Evolutionary conservation across 129 eudicot genomes (phyloP), one percentile per base, ranked within the genome.

Genomic region (Rutidosis leptorrhynchoides): DNA sequence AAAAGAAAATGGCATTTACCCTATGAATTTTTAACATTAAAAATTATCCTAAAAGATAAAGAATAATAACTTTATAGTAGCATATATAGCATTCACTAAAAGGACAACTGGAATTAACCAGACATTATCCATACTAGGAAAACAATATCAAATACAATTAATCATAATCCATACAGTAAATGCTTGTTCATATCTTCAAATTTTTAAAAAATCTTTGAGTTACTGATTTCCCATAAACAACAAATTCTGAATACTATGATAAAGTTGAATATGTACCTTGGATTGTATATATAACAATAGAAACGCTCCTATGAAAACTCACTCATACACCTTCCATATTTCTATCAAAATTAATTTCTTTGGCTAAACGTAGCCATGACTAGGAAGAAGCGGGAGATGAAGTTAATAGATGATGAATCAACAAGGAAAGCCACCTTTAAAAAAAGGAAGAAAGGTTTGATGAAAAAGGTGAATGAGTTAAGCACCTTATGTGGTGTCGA

Each of bases 381-480:
- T 28, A 77, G 81, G 46, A 64, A 64, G 62, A 76, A 69, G 62
- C 75, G 68, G 65, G 69, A 76, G 65, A 74, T 75, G 49, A 65
- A 70, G 32, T 76, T 60, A 75, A 68, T 68, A 60, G 21, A 63
- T 20, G 68, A 75, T 16, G 80, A 76, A 58, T 59, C 75, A 0
- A 58, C 80, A 69, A 69, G 80, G 65, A 76, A 69, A 76, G 70
- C 80, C 17, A 76, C 75, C 22, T 69, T 59, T 75, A 76, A 62
- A 70, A 76, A 76, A 76, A 76, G 80, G 64, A 76, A 69, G 75
- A 69, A 69, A 65, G 71, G 80, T 40, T 53, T 76, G 65, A 76
- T 76, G 80, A 76, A 76, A n/a, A n/a, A n/a, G n/a, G n/a, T n/a
- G n/a, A n/a, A n/a, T n/a, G n/a, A n/a, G n/a, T n/a, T n/a, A n/a